These are phyloP conservation scores for Lasiodiplodia sp. DNA, from an alignment of 2,329 filamentous ascomycete species.

Conservation along the genomic window DNA sequence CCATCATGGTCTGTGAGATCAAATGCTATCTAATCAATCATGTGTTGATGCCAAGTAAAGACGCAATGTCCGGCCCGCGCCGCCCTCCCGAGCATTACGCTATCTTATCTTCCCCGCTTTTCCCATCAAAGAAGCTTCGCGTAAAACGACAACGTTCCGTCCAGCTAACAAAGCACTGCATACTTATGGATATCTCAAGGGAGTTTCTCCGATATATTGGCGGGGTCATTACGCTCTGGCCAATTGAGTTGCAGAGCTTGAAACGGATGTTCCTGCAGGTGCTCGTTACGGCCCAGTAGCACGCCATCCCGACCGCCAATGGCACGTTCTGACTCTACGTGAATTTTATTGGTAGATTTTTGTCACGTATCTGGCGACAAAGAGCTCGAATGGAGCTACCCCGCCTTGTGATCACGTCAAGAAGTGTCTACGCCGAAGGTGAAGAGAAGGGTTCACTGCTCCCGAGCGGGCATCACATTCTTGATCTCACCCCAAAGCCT, in stretches of 20 bases:
- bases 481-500: background rate
- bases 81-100: too few species aligned
- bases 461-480: too few species aligned
- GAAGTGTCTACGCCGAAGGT: background rate
- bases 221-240: background rate
- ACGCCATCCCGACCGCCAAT: slow-evolving; percentile 1
- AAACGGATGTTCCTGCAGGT: background rate
- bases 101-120: too few species aligned
- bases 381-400: background rate
- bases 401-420: background rate
- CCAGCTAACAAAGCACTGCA: too few species aligned
- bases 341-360: background rate
- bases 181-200: background rate
- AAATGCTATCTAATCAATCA: too few species aligned
- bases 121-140: too few species aligned
- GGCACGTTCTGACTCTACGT: background rate
- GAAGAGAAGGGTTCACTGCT: too few species aligned
- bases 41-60: too few species aligned
- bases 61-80: too few species aligned
- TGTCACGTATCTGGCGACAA: background rate
- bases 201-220: background rate
- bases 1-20: too few species aligned
- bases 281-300: slow-evolving; percentile 7
- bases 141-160: too few species aligned
- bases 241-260: background rate